Conservation (phyloP, 495 filamentous ascomycete species). For the Aspergillus affinis region DNA sequence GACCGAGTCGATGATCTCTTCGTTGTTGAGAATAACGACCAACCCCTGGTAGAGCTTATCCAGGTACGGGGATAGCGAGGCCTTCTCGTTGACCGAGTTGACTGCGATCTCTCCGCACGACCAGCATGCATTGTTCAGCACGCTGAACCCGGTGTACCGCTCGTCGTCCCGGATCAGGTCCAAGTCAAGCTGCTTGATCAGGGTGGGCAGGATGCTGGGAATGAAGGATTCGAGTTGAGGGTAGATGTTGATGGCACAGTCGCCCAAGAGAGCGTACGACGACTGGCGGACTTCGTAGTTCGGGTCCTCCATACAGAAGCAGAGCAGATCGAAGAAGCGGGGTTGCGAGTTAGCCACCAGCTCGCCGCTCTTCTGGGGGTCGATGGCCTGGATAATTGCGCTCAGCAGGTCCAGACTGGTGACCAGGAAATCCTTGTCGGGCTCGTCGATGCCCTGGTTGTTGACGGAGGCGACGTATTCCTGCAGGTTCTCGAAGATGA, state of each 20-base stretch:
- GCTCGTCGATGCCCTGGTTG: constrained; percentile 67
- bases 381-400: constrained; percentile 89
- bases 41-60: constrained; percentile 74
- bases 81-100: constrained; percentile 78
- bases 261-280: constrained; percentile 90
- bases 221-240: constrained; percentile 75
- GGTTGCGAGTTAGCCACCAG: constrained; percentile 74
- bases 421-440: constrained; percentile 96
- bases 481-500: constrained; percentile 89
- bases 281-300: constrained; percentile 95
- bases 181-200: constrained; percentile 86
- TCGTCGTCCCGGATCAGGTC: constrained; percentile 72
- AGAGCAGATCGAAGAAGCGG: constrained; percentile 84
- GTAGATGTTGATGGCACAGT: constrained; percentile 95
- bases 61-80: constrained; percentile 75
- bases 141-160: constrained; percentile 75
- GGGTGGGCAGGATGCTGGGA: constrained; percentile 67
- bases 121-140: constrained; percentile 99
- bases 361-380: constrained; percentile 67
- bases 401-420: constrained; percentile 94
- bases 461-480: constrained; percentile 65
- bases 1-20: constrained; percentile 84
- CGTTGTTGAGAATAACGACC: constrained; percentile 74
- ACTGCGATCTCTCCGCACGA: constrained; percentile 92
- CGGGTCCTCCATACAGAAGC: constrained; percentile 88